These are phyloP conservation scores for Epichloe gansuensis DNA, from an alignment of 2,329 filamentous ascomycete genomes.

Conservation along the genomic window DNA sequence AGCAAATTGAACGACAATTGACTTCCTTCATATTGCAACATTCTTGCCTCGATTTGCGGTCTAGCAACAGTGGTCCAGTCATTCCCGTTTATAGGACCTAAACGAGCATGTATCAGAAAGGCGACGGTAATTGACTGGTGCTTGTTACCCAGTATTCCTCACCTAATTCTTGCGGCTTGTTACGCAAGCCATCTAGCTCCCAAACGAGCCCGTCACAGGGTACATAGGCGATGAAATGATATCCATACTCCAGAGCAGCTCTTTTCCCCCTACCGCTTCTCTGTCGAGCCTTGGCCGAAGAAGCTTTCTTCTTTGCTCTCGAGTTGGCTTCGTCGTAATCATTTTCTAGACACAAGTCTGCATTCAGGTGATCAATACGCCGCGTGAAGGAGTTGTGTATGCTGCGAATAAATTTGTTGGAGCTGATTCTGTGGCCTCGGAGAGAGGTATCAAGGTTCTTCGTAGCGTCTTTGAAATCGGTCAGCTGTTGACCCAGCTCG, in stretches of 20 bases:
- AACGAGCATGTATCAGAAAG: neutral
- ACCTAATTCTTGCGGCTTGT: slow-evolving; percentile 41
- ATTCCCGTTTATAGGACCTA: slow-evolving; percentile 11
- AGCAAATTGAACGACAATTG: slow-evolving; percentile 67
- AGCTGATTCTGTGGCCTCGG: slow-evolving; percentile 62
- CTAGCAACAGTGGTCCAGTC: slow-evolving; percentile 57
- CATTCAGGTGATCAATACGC: slow-evolving; percentile 62
- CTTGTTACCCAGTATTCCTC: neutral
- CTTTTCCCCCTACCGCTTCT: slow-evolving; percentile 23
- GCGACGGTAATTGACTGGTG: neutral
- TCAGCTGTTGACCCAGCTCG: slow-evolving; percentile 56
- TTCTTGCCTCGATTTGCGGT: slow-evolving; percentile 52
- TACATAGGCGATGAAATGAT: slow-evolving; percentile 85
- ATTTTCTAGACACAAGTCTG: slow-evolving; percentile 52
- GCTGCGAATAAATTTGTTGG: slow-evolving; percentile 62
- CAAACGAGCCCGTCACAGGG: slow-evolving; percentile 63
- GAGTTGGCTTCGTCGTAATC: slow-evolving; percentile 30
- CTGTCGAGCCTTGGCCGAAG: slow-evolving; percentile 21
- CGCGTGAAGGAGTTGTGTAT: slow-evolving; percentile 82
- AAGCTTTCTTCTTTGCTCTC: slow-evolving; percentile 20
- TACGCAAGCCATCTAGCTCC: slow-evolving; percentile 78
- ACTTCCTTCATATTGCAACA: slow-evolving; percentile 51
- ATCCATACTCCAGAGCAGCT: slow-evolving; percentile 47
- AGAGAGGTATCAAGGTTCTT: slow-evolving; percentile 53
- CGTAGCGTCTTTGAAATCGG: slow-evolving; percentile 62